These are phyloP conservation scores for Phytophthora tubulina DNA, from an alignment of 352 stramenopile species.

Conservation along the genomic window DNA sequence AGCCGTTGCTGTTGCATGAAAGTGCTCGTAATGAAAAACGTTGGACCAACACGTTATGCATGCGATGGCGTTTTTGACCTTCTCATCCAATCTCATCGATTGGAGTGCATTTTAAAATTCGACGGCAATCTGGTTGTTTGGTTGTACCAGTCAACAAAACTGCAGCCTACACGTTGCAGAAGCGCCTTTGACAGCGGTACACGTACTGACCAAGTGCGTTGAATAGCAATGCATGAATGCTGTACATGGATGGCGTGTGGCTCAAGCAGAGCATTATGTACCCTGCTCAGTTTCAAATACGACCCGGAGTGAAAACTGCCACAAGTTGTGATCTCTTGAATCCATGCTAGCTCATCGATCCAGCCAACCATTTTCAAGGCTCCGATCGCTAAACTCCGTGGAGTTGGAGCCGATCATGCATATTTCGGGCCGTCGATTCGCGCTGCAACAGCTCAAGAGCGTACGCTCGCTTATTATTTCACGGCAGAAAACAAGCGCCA, in stretches of 20 bases:
- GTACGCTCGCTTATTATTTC: background rate
- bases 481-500: background rate
- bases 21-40: too few relatives aligned
- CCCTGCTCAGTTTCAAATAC: background rate
- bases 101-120: background rate
- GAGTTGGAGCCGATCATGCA: background rate
- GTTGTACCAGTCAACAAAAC: background rate
- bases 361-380: background rate
- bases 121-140: background rate
- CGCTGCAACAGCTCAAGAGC: slow-evolving; percentile 1
- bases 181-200: too few relatives aligned
- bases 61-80: background rate
- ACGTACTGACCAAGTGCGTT: too few relatives aligned
- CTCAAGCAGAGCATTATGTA: background rate
- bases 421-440: background rate
- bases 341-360: background rate
- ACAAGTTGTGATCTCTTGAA: background rate
- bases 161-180: too few relatives aligned
- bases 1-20: too few relatives aligned
- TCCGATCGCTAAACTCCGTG: slow-evolving; percentile 5
- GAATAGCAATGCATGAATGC: too few relatives aligned
- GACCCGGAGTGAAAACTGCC: background rate
- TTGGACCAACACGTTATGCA: too few relatives aligned
- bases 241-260: background rate
- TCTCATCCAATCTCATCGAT: background rate